Base-by-base conservation (phyloP, 495 filamentous ascomycete genomes). In the Pseudevernia furfuracea region DNA sequence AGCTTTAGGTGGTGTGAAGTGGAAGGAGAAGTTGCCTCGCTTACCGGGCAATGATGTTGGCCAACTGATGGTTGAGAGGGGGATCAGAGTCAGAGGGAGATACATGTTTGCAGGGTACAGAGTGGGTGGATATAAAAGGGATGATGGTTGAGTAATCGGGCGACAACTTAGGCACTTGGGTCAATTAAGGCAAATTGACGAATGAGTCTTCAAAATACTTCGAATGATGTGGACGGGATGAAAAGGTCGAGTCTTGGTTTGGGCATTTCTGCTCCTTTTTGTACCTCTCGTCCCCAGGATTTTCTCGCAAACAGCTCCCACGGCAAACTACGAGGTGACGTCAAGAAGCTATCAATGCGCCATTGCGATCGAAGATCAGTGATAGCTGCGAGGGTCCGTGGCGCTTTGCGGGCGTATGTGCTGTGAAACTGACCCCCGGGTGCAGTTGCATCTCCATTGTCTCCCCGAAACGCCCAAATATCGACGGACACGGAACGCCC, bases 361-460 rank as follows among this genome's bases (percentile, higher is more conserved):
- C 17, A 17, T 34, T 21, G 30, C 34, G 52, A 32, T 55, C 52
- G 34, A 55, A 34, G 30, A 21, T 55, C 52, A 32, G 2, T 34
- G 17, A 34, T 55, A 17, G 5, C 17, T 21, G 52, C 52, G 7
- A 55, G 52, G 30, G 28, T 25, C 23, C 3, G 52, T 55, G 52
- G 52, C 52, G 52, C 30, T 55, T 34, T 55, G 52, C 30, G 30
- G 52, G 52, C 52, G 52, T 55, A 55, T 36, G 28, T 28, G 23
- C 48, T 52, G 23, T 19, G 25, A 10, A 5, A 52, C 12, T 21
- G 5, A 34, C 28, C 52, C 28, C 52, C 17, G 52, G 30, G 30
- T 32, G 52, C 52, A 34, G 52, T 21, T n/a, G 52, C 30, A 34
- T 55, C 52, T 55, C 52, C 52, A 55, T 55, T 55, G 52, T 55